phyloP scores from a whole-genome alignment of 768 basidiomycete species.

The Pluteus cervinus region DNA sequence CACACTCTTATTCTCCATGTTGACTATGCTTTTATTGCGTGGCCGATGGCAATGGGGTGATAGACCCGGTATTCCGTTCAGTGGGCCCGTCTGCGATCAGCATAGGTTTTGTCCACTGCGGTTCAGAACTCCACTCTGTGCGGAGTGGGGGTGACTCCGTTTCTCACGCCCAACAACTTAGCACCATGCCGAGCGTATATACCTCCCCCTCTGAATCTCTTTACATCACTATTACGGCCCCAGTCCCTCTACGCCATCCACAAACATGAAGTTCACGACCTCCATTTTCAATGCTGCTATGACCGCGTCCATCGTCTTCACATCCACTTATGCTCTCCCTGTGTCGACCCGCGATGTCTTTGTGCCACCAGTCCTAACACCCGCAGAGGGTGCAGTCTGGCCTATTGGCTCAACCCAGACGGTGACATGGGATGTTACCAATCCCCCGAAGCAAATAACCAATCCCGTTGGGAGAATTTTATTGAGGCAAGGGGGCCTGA shows the following conservation, averaged over 20 bases:
- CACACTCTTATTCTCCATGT: too few species aligned
- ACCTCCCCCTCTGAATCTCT: not conserved
- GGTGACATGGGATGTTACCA: constrained; percentile 31
- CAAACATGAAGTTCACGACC: constrained; percentile 8
- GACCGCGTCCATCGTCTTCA: constrained; percentile 11
- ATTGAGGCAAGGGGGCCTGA: constrained; percentile 19
- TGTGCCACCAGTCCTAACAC: constrained; percentile 26
- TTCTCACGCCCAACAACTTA: constrained; percentile 1
- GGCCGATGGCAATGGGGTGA: too few species aligned
- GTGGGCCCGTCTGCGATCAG: too few species aligned
- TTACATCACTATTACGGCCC: not conserved
- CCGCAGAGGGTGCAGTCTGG: constrained; percentile 24
- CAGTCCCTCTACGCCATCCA: constrained; percentile 1
- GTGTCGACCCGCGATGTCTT: constrained; percentile 29
- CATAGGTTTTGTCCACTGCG: too few species aligned
- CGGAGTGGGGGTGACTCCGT: too few species aligned
- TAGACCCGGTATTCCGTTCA: too few species aligned
- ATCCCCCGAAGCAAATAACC: constrained; percentile 25
- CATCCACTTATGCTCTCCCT: constrained; percentile 21
- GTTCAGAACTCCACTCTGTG: too few species aligned
- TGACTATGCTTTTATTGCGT: too few species aligned
- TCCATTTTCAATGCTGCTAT: constrained; percentile 6
- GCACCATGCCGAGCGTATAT: not conserved
- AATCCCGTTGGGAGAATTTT: constrained; percentile 24
- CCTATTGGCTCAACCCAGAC: constrained; percentile 21